Conservation (phyloP, 805 yeast species). For the Sugiyamaella floridensis region DNA sequence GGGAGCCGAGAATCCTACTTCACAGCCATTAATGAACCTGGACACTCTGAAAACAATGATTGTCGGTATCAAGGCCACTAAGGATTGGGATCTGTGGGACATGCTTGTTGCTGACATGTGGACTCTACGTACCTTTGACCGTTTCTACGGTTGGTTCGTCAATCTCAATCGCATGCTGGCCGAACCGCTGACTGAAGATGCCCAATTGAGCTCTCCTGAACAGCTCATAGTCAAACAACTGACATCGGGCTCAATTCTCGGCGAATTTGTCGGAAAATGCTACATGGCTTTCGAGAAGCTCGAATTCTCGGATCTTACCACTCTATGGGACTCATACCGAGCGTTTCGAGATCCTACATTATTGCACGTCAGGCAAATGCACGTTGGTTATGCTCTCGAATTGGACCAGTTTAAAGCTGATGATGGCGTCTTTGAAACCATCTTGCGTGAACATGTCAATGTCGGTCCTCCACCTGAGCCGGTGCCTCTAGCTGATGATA, state of each 20-base stretch:
- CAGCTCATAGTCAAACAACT: conserved; percentile 2
- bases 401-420: not conserved
- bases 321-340: conserved; percentile 35
- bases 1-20: conserved; percentile 5
- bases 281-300: conserved; percentile 31
- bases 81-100: conserved; percentile 2
- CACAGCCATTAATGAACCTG: not conserved
- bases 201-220: not conserved
- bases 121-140: conserved; percentile 12
- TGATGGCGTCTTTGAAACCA: not conserved
- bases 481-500: conserved; percentile 10
- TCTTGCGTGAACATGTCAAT: not conserved
- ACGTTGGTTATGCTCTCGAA: not conserved
- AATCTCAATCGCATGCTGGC: conserved; percentile 12
- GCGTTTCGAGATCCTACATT: conserved; percentile 25
- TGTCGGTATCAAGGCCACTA: not conserved
- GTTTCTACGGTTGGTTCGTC: conserved; percentile 13
- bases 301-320: conserved; percentile 38
- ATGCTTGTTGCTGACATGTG: conserved; percentile 11
- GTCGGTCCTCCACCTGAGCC: not conserved
- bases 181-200: conserved; percentile 4
- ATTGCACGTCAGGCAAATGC: not conserved
- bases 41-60: conserved; percentile 1
- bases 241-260: conserved; percentile 15
- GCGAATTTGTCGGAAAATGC: conserved; percentile 21